Evolutionary conservation across 176 grass and related monocot species (phyloP), one percentile per base, ranked within the genome.

Genomic region (Zea luxurians): DNA sequence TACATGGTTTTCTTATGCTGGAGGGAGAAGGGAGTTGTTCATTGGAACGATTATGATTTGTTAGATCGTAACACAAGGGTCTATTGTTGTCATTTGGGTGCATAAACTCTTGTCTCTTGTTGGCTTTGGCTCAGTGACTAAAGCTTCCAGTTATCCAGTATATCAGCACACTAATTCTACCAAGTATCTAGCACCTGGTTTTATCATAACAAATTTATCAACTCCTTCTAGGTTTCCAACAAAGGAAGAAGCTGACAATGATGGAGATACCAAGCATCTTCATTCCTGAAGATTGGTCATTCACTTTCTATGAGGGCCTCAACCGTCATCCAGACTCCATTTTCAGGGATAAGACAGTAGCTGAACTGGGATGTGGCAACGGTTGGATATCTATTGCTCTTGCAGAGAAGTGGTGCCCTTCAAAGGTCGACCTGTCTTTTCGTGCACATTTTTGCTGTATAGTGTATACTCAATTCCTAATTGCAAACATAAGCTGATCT

Each of bases 231-330:
- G 96, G 92, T 49, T 84, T 88, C 73, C 88, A 95, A 55, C 82
- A 95, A 66, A 90, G 81, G 63, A 90, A 95, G 85, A 99, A 99
- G 67, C 76, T 99, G 71, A 95, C 83, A 16, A 93, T 99, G 92
- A 92, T 99, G 90, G 96, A 99, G 78, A 99, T 99, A 85, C 96
- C 96, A 57, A 99, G 96, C 84, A 99, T 99, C 62, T 99, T 99
- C 49, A 83, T 95, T 86, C 96, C 96, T 61, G 96, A 99, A 89
- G 96, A 99, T 74, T 99, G 92, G 96, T 99, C 96, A 53, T 99
- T 99, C 80, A 99, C 96, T 53, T 99, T 99, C 66, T 99, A 95
- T 5, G 96, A 99, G 87, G 96, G 96, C 64, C 89, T 99, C 63
- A 99, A 99, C 52, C 77, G 96, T 15, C 92, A 91, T 47, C 90